Evolutionary conservation across 2,329 filamentous ascomycete genomes (phyloP).

Genomic region (Hymenoscyphus fructigenus): DNA sequence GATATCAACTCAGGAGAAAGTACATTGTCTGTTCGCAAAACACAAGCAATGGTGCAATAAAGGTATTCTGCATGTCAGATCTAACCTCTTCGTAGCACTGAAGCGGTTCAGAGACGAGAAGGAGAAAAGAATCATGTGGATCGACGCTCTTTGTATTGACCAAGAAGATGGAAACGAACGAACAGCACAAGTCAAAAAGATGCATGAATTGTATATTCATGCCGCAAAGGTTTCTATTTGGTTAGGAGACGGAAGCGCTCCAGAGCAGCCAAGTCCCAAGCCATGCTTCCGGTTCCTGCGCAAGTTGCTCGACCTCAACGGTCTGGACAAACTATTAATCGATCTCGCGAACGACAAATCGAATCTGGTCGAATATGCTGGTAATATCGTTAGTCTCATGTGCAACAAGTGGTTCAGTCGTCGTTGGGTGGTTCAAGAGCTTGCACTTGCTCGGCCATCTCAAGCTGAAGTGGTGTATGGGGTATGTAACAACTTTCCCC

Average conservation of each 20-base stretch:
- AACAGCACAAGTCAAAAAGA: constrained; percentile 28
- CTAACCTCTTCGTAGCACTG: neutral
- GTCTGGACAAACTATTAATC: neutral
- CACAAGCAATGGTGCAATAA: neutral
- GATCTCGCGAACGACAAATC: neutral
- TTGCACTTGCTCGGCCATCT: neutral
- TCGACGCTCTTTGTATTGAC: constrained; percentile 36
- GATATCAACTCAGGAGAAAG: too few relatives aligned
- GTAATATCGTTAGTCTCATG: neutral
- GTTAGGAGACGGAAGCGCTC: constrained; percentile 25
- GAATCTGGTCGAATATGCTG: neutral
- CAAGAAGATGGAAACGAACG: constrained; percentile 29
- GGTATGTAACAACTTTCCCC: neutral
- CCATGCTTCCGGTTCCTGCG: neutral
- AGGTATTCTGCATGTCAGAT: neutral
- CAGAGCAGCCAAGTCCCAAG: neutral
- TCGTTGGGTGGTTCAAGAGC: constrained; percentile 10
- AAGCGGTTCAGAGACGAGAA: neutral
- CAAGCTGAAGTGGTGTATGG: neutral
- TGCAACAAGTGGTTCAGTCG: constrained; percentile 5
- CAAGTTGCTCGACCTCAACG: neutral
- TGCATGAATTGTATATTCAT: constrained; percentile 33
- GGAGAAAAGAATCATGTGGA: constrained; percentile 25
- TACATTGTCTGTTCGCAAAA: too few relatives aligned
- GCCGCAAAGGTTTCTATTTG: constrained; percentile 31